Evolutionary conservation across 805 yeast genomes (phyloP).

Genomic region (Wickerhamiella qilinensis): DNA sequence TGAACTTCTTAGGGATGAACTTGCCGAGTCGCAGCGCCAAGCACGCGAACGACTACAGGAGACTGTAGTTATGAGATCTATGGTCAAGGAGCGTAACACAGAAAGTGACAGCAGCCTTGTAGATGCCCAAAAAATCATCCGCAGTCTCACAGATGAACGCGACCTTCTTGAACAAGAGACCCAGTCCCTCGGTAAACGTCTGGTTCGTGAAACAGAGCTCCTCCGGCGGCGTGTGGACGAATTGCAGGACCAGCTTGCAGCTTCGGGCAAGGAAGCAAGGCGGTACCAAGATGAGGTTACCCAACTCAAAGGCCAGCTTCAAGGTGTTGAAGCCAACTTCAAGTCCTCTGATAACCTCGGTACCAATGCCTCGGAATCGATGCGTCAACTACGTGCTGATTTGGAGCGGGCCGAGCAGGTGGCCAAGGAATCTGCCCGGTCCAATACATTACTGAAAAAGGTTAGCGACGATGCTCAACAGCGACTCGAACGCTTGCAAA

Average conservation of each 20-base stretch:
- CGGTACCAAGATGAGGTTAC: slow-evolving; percentile 1
- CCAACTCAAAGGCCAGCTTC: background rate
- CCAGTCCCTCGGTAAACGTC: slow-evolving; percentile 33
- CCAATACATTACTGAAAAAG: slow-evolving; percentile 19
- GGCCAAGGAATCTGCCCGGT: slow-evolving; percentile 11
- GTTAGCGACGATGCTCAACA: slow-evolving; percentile 23
- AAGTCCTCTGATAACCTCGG: slow-evolving; percentile 3
- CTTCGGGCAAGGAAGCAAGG: background rate
- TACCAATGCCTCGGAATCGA: background rate
- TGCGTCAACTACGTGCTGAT: slow-evolving; percentile 1
- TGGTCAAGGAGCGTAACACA: slow-evolving; percentile 54
- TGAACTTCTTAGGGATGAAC: slow-evolving; percentile 64
- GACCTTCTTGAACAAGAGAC: slow-evolving; percentile 40
- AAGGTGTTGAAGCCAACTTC: background rate
- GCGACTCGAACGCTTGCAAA: slow-evolving; percentile 23
- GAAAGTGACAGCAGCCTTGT: slow-evolving; percentile 32
- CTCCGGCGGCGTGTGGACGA: slow-evolving; percentile 26
- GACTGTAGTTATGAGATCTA: slow-evolving; percentile 50
- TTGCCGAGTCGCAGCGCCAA: slow-evolving; percentile 55
- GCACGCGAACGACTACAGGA: slow-evolving; percentile 74
- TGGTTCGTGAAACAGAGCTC: slow-evolving; percentile 54
- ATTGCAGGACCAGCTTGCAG: slow-evolving; percentile 9
- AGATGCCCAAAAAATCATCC: slow-evolving; percentile 40
- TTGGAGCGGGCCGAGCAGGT: slow-evolving; percentile 14
- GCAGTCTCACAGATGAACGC: slow-evolving; percentile 42